phyloP scores from a whole-genome alignment of 2,329 filamentous ascomycete species.

The Fusarium sp. region DNA sequence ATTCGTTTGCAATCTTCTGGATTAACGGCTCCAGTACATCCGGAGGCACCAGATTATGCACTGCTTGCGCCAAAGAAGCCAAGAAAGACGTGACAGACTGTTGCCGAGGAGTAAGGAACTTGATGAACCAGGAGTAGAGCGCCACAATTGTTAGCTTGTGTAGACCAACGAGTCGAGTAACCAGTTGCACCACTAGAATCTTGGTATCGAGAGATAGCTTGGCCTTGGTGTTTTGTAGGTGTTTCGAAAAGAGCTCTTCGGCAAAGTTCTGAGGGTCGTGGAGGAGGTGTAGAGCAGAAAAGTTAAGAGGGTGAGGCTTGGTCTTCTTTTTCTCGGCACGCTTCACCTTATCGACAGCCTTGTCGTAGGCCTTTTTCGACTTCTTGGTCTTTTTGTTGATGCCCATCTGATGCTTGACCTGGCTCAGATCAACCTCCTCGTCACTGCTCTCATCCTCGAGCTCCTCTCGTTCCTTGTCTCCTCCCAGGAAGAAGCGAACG shows the following conservation, averaged over 20 bases:
- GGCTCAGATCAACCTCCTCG: constrained; percentile 80
- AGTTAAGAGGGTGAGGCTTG: constrained; percentile 89
- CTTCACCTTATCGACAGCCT: constrained; percentile 84
- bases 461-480: constrained; percentile 95
- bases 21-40: constrained; percentile 91
- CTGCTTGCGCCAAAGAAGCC: constrained; percentile 90
- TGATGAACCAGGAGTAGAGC: constrained; percentile 96
- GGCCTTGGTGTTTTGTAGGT: constrained; percentile 86
- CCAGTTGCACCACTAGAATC: constrained; percentile 87
- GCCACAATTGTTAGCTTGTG: constrained; percentile 91
- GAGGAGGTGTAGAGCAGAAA: constrained; percentile 92
- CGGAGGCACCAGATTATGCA: constrained; percentile 90
- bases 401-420: constrained; percentile 83
- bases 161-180: constrained; percentile 89
- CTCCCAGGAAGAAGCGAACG: constrained; percentile 93
- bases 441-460: constrained; percentile 89
- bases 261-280: constrained; percentile 96
- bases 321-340: constrained; percentile 88
- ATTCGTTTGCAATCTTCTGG: constrained; percentile 97
- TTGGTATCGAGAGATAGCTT: constrained; percentile 90
- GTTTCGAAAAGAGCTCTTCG: constrained; percentile 88
- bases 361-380: constrained; percentile 80
- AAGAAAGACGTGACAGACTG: constrained; percentile 92
- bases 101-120: constrained; percentile 88
- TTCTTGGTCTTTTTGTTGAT: constrained; percentile 99